phyloP scores from a whole-genome alignment of 225 moss, liverwort and hornwort genomes.

The Ulota crispa region DNA sequence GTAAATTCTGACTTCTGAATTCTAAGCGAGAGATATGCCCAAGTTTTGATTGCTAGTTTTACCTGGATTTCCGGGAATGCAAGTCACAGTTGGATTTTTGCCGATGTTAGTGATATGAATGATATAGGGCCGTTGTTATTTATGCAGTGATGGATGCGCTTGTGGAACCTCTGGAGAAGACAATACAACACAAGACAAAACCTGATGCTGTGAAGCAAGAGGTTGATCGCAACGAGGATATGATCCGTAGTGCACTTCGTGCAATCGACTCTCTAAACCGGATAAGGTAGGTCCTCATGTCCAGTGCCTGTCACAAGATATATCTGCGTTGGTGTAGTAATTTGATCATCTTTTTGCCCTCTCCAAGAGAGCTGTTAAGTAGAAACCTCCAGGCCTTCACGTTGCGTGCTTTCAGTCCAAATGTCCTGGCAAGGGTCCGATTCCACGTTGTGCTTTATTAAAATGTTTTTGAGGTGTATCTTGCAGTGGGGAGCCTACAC shows the following conservation, averaged over 20 bases:
- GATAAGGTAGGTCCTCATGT: slow-evolving; percentile 64
- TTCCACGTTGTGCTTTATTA: background rate
- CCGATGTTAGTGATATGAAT: slow-evolving; percentile 8
- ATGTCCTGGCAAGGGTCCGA: slow-evolving; percentile 3
- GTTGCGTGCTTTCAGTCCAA: slow-evolving; percentile 16
- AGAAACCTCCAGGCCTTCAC: background rate
- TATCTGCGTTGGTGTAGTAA: slow-evolving; percentile 23
- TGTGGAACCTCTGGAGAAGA: slow-evolving; percentile 96
- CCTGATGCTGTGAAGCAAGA: slow-evolving; percentile 99
- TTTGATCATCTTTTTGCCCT: background rate
- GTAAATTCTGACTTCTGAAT: slow-evolving; percentile 37
- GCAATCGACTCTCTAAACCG: slow-evolving; percentile 93
- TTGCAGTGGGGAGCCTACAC: slow-evolving; percentile 94
- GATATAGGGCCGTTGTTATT: slow-evolving; percentile 6
- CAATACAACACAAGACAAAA: slow-evolving; percentile 95
- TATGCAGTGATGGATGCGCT: slow-evolving; percentile 82
- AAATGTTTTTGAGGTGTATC: slow-evolving; percentile 22
- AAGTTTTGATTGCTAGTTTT: slow-evolving; percentile 7
- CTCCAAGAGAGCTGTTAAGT: slow-evolving; percentile 8
- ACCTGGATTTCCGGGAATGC: slow-evolving; percentile 12
- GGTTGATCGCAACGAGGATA: slow-evolving; percentile 98
- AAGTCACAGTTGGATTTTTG: background rate
- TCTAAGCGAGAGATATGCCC: background rate
- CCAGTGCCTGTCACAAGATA: slow-evolving; percentile 10
- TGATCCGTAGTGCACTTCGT: slow-evolving; percentile 97